Evolutionary conservation across 306 rosid genomes (phyloP), one percentile per base, ranked within the genome.

Genomic region (Acacia confusa): DNA sequence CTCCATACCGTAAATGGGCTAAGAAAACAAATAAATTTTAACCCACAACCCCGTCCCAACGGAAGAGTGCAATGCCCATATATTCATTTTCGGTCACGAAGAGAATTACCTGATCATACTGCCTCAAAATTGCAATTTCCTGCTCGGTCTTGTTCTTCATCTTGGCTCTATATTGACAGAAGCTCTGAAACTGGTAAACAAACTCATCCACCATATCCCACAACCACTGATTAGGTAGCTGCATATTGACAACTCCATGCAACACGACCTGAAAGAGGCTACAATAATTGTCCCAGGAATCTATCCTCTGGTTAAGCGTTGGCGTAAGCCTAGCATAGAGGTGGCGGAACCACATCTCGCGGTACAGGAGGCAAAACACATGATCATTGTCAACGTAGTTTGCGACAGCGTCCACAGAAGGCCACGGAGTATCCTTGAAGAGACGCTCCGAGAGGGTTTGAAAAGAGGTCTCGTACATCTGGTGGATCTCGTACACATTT

Each of bases 171-270:
- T 91, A 96, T 84, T 96, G 99, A 43, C 99, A 96, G 72, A 96
- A 96, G 87, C 95, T 96, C 93, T 92, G 98, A 69, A 96, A 96
- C 93, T 96, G 99, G 87, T 96, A 93, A 9, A 94, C 99, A 57
- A 96, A 96, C 85, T 96, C 99, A 24, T 96, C 98, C 1, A 96
- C 99, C 99, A 96, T 96, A 40, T 96, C 99, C 99, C 99, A 96
- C 8, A 96, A 85, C 99, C 99, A 96, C 85, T 93, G 98, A 64
- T 96, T 96, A 12, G 99, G 99, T 4, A 96, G 88, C 85, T 96
- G 99, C 99, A 96, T 96, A 67, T 96, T 96, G 14, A 96, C 98
- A 6, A 96, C 97, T 32, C 99, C 99, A 41, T 96, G 99, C 45
- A 96, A 85, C 40, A 96, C 99, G 1, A 96, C 99, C 92, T 94